Base-by-base conservation (phyloP, 345 rosid genomes). In the Reutealis trisperma region DNA sequence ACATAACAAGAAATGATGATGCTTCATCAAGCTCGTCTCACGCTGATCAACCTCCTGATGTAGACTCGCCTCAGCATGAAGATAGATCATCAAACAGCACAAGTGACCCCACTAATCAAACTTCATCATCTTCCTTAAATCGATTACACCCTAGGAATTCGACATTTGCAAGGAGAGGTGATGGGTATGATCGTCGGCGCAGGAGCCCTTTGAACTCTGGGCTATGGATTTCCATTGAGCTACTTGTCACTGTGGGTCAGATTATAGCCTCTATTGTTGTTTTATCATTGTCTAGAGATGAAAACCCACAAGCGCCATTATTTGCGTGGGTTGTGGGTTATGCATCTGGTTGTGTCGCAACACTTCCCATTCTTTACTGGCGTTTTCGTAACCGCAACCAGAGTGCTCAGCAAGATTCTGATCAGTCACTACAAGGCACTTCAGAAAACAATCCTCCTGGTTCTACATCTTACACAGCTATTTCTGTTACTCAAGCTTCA, bases 161-260 rank as follows among this genome's bases (percentile, higher is more conserved):
- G 10, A 55, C 82, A 64, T 83, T 86, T 52, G 77, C 81, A 74
- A 89, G 88, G 77, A 85, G 92, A 79, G 84, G 83, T 71, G 92
- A 81, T 74, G 86, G 81, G 21, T 84, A 86, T 76, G 90, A 85
- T 72, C 87, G 75, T n/a, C 84, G 79, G 63, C 86, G 67, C 14
- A 82, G 92, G 83, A 93, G 93, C 86, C 98, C 96, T 2, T 77
- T 93, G 84, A 91, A 91, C 79, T 91, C 98, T 70, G 93, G 89
- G 44, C 74, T 91, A 66, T 93, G 96, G 98, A 93, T 93, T 75
- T 90, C 92, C 21, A 87, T 89, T 37, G 98, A 93, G 90, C 82
- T 90, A 61, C 82, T 88, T 77, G 86, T 89, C 61, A 90, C 94
- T 2, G 67, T 93, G 59, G 80, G 90, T 74, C 98, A 93, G 84